Conservation (phyloP, 306 rosid species). For the Trifolium fragiferum region DNA sequence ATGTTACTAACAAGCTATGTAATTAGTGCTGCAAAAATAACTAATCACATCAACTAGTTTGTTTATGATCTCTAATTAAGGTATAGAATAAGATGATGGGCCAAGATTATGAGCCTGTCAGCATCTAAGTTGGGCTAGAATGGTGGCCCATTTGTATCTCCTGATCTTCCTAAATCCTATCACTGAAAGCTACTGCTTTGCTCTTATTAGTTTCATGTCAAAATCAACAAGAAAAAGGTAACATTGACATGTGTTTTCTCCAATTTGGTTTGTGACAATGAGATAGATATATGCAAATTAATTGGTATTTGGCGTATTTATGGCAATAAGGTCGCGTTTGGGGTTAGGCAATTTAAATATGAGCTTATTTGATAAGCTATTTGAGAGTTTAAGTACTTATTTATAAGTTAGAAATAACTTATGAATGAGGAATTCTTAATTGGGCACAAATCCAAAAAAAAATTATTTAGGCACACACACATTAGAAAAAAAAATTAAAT, state of each 20-base stretch:
- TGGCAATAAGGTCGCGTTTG: background rate
- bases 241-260: background rate
- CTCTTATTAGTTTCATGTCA: background rate
- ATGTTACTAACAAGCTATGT: too few relatives aligned
- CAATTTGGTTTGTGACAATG: background rate
- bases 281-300: background rate
- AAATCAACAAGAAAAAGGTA: background rate
- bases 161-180: background rate
- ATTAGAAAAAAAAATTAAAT: too few relatives aligned
- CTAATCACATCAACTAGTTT: background rate
- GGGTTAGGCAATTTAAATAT: background rate
- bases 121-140: background rate
- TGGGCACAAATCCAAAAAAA: too few relatives aligned
- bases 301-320: background rate
- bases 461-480: too few relatives aligned
- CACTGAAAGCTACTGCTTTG: background rate
- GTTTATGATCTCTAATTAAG: background rate
- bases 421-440: too few relatives aligned
- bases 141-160: slow-evolving; percentile 5
- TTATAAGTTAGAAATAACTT: background rate
- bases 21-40: too few relatives aligned
- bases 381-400: background rate
- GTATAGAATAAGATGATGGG: background rate
- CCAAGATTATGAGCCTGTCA: background rate
- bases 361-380: background rate